These are phyloP conservation scores for Neospermospora avenae DNA, from an alignment of 2,329 filamentous ascomycete genomes.

Conservation along the genomic window DNA sequence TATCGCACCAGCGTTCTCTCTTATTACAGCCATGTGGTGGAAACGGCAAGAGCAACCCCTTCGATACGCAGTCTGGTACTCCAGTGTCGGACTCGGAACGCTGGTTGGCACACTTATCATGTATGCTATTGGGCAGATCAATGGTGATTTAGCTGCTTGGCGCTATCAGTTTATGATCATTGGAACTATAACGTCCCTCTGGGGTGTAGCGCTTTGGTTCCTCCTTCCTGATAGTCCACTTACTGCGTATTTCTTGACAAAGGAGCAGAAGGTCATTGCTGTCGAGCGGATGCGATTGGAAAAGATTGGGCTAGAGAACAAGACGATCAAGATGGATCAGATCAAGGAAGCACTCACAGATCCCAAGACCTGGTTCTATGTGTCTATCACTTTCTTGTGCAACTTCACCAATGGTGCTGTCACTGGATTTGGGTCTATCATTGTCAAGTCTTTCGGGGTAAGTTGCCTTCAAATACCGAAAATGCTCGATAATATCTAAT, in stretches of 20 bases:
- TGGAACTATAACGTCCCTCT: background rate
- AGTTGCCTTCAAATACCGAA: background rate
- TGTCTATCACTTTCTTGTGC: conserved; percentile 1
- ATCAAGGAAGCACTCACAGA: conserved; percentile 40
- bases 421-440: conserved; percentile 8
- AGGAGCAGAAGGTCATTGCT: conserved; percentile 39
- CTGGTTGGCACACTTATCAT: conserved; percentile 35
- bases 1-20: conserved; percentile 34
- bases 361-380: conserved; percentile 28
- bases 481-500: background rate
- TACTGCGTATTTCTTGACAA: conserved; percentile 38
- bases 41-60: conserved; percentile 17
- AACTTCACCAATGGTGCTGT: conserved; percentile 6
- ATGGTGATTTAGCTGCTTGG: background rate
- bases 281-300: conserved; percentile 16
- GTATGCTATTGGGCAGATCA: conserved; percentile 34
- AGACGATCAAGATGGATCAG: conserved; percentile 37
- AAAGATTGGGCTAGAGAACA: conserved; percentile 30
- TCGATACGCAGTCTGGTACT: conserved; percentile 10
- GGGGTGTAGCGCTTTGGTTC: background rate
- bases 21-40: conserved; percentile 38
- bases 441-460: conserved; percentile 4
- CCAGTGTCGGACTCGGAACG: conserved; percentile 31
- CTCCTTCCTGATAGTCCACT: conserved; percentile 4
- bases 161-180: background rate